These are phyloP conservation scores for Pterocarpus santalinus DNA, from an alignment of 306 rosid genomes.

Conservation along the genomic window DNA sequence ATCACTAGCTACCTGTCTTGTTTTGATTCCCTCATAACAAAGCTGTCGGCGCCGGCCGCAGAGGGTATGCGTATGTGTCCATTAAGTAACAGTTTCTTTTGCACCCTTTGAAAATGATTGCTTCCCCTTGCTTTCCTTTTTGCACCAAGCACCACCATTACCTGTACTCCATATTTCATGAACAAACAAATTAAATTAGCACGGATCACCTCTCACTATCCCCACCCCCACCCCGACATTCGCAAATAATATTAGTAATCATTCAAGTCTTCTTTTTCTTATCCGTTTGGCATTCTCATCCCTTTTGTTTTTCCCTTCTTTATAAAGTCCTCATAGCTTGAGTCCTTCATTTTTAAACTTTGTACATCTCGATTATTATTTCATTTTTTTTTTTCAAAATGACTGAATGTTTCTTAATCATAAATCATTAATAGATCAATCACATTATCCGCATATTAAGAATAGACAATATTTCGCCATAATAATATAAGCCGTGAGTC, in stretches of 20 bases:
- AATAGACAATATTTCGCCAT: too few relatives aligned
- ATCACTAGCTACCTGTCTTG: constrained; percentile 41
- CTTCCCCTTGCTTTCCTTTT: constrained; percentile 33
- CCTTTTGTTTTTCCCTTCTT: not conserved
- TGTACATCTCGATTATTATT: not conserved
- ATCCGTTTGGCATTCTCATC: not conserved
- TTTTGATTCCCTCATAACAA: constrained; percentile 50
- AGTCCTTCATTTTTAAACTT: too few relatives aligned
- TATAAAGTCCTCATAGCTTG: not conserved
- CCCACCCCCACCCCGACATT: not conserved
- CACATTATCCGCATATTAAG: too few relatives aligned
- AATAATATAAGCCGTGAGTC: too few relatives aligned
- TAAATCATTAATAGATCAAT: not conserved
- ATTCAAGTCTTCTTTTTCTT: not conserved
- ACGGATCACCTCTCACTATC: constrained; percentile 18
- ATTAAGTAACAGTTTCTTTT: constrained; percentile 42
- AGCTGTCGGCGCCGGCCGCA: constrained; percentile 59
- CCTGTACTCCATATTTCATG: constrained; percentile 8
- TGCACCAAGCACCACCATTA: constrained; percentile 42
- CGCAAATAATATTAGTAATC: not conserved
- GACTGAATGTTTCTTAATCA: not conserved
- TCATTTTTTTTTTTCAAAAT: too few relatives aligned
- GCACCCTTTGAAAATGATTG: constrained; percentile 48
- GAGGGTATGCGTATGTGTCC: constrained; percentile 11
- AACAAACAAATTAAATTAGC: not conserved